A percentile compares a stretch with the other conserved stretches of the same genome.
These are phyloP conservation scores for Acacia melanoxylon DNA, from an alignment of 306 rosid species.

Conservation along the genomic window DNA sequence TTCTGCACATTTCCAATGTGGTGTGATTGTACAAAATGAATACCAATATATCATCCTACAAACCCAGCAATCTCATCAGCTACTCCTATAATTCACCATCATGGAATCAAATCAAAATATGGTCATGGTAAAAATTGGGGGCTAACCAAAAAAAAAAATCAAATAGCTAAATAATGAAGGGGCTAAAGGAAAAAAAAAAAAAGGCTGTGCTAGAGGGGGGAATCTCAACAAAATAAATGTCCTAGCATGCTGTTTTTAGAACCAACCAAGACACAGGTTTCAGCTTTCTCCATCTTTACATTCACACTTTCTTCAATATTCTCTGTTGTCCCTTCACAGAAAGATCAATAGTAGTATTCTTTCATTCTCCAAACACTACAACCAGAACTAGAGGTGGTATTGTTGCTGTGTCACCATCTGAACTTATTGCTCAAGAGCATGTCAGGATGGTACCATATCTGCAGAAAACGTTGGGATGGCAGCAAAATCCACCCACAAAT, in stretches of 20 bases:
- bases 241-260: conserved; percentile 56
- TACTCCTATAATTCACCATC: conserved; percentile 70
- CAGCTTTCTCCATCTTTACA: conserved; percentile 42
- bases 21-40: conserved; percentile 74
- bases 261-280: conserved; percentile 50
- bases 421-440: conserved; percentile 55
- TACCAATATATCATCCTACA: conserved; percentile 59
- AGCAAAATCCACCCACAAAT: conserved; percentile 39
- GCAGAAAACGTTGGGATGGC: conserved; percentile 53
- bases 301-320: conserved; percentile 69
- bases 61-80: conserved; percentile 68
- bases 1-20: conserved; percentile 92
- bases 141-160: conserved; percentile 54
- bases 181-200: conserved; percentile 35
- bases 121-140: conserved; percentile 56
- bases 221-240: conserved; percentile 55
- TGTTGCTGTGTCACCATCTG: conserved; percentile 67
- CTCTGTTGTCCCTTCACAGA: conserved; percentile 54
- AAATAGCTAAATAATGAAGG: conserved; percentile 47
- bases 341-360: conserved; percentile 60
- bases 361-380: conserved; percentile 71
- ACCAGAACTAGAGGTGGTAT: conserved; percentile 22
- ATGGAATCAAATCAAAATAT: conserved; percentile 48
- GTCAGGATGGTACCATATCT: conserved; percentile 44
- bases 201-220: conserved; percentile 56